Evolutionary conservation across 2,329 filamentous ascomycete species (phyloP).

Genomic region (Cladosporium austrohemisphaericum): DNA sequence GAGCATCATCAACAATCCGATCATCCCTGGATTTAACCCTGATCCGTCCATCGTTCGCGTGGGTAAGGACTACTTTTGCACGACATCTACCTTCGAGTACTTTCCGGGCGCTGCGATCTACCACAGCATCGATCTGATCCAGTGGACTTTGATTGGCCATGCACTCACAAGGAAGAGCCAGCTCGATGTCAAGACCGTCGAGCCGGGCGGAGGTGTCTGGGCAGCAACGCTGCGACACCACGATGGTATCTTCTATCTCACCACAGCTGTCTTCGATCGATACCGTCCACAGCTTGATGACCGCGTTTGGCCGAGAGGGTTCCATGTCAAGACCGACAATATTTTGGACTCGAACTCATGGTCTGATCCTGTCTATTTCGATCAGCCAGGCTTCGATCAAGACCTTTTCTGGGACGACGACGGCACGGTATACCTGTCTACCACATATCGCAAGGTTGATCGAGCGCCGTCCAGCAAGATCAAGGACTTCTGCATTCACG

Average conservation of each 20-base stretch:
- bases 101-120: constrained; percentile 60
- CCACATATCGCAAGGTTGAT: constrained; percentile 20
- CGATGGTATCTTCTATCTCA: constrained; percentile 41
- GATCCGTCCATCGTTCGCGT: constrained; percentile 56
- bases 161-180: constrained; percentile 50
- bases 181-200: constrained; percentile 50
- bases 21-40: constrained; percentile 60
- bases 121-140: constrained; percentile 51
- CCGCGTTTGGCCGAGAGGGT: constrained; percentile 27
- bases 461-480: constrained; percentile 34
- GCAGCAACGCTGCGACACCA: constrained; percentile 48
- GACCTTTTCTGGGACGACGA: constrained; percentile 50
- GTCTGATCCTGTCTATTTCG: constrained; percentile 54
- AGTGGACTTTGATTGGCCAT: constrained; percentile 52
- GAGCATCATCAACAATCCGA: constrained; percentile 36
- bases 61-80: constrained; percentile 53
- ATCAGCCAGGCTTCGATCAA: constrained; percentile 35
- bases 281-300: constrained; percentile 33
- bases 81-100: constrained; percentile 60
- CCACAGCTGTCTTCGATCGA: constrained; percentile 2
- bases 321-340: constrained; percentile 52
- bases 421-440: constrained; percentile 49
- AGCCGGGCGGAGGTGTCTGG: constrained; percentile 51
- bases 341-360: constrained; percentile 51
- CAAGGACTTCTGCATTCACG: constrained; percentile 53